Evolutionary conservation across 192 early-diverging fungal species (phyloP).

Genomic region (Coemansia sp.): DNA sequence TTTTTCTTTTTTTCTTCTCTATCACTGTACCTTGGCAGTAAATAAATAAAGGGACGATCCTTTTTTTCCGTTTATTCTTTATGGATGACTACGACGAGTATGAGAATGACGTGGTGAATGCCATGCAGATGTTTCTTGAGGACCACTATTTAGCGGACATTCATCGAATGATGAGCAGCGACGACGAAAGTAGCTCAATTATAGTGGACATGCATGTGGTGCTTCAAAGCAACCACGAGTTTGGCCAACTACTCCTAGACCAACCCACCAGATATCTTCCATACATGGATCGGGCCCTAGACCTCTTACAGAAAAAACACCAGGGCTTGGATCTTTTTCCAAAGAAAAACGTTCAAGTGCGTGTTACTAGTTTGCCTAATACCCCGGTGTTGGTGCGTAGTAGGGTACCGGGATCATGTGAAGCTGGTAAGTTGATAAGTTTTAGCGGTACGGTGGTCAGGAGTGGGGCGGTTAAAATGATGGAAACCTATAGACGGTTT

Average conservation of each 20-base stretch:
- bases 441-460: slow-evolving; percentile 70
- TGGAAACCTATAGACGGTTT: slow-evolving; percentile 62
- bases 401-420: slow-evolving; percentile 60
- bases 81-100: not conserved
- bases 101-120: slow-evolving; percentile 1
- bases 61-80: too few relatives aligned
- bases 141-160: not conserved
- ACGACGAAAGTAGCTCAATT: slow-evolving; percentile 5
- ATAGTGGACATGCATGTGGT: slow-evolving; percentile 29
- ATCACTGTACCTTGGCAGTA: too few relatives aligned
- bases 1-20: too few relatives aligned
- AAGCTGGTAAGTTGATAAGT: slow-evolving; percentile 62
- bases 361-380: slow-evolving; percentile 23
- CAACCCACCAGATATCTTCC: slow-evolving; percentile 11
- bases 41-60: too few relatives aligned
- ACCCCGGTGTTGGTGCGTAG: slow-evolving; percentile 41
- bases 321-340: not conserved
- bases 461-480: slow-evolving; percentile 68
- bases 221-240: slow-evolving; percentile 27
- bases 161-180: not conserved
- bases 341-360: slow-evolving; percentile 5
- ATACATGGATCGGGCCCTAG: slow-evolving; percentile 17
- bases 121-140: slow-evolving; percentile 30
- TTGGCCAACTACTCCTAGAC: slow-evolving; percentile 23
- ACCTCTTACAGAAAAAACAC: slow-evolving; percentile 11